Evolutionary conservation across 2,329 filamentous ascomycete genomes (phyloP).

Genomic region (Xylaria sp.): DNA sequence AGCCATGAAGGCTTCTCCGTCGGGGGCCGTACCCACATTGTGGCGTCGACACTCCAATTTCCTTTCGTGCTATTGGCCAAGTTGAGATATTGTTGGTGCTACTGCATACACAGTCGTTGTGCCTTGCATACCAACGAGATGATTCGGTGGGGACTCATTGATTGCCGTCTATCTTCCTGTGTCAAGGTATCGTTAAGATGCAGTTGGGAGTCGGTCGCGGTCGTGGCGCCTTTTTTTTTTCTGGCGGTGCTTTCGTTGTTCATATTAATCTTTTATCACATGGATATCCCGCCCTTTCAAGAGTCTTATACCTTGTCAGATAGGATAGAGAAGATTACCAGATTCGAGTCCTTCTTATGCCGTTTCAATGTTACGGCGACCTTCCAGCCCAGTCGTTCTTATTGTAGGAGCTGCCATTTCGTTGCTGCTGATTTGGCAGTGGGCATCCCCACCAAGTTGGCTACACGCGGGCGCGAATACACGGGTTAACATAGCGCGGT

Average conservation of each 20-base stretch:
- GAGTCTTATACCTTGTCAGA: no score
- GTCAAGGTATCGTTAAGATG: no score
- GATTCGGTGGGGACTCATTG: no score
- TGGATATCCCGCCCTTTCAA: no score
- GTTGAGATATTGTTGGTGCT: not conserved
- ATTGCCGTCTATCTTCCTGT: no score
- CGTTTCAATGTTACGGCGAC: conserved; percentile 19
- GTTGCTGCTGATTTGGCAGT: conserved; percentile 12
- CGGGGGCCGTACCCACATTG: not conserved
- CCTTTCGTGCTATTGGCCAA: not conserved
- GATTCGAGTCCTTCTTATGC: not conserved
- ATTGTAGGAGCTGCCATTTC: conserved; percentile 1
- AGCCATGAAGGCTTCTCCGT: not conserved
- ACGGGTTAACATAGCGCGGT: no score
- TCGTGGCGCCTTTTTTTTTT: no score
- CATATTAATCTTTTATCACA: no score
- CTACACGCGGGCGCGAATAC: not conserved
- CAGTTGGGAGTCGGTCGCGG: no score
- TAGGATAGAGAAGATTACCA: no score
- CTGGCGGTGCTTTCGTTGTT: no score
- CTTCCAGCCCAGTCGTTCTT: conserved; percentile 2
- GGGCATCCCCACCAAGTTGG: conserved; percentile 7
- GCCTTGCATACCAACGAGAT: not conserved
- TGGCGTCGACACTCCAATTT: not conserved
- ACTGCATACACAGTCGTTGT: not conserved